phyloP scores from a whole-genome alignment of 2,329 filamentous ascomycete species.

The Cordyceps farinosa region DNA sequence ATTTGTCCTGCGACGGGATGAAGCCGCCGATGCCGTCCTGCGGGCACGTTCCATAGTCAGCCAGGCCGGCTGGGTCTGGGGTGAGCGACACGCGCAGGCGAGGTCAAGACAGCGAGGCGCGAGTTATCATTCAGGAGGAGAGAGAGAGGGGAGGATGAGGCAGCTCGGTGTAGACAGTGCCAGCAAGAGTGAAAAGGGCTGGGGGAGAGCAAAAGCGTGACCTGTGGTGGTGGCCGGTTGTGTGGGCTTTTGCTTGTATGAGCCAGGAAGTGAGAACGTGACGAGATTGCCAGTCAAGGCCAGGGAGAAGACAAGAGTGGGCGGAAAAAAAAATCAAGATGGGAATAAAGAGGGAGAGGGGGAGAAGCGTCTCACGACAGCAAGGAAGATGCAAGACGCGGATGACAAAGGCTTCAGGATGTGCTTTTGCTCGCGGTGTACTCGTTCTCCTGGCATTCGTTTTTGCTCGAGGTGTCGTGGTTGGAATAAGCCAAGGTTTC shows the following conservation, averaged over 20 bases:
- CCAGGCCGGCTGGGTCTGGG: slow-evolving; percentile 15
- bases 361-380: slow-evolving; percentile 15
- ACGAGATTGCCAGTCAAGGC: slow-evolving; percentile 6
- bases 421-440: slow-evolving; percentile 20
- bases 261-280: slow-evolving; percentile 19
- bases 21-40: slow-evolving; percentile 25
- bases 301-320: slow-evolving; percentile 3
- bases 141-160: slow-evolving; percentile 1
- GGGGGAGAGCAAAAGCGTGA: slow-evolving; percentile 1
- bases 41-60: slow-evolving; percentile 35
- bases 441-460: slow-evolving; percentile 32
- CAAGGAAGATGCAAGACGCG: slow-evolving; percentile 22
- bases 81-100: slow-evolving; percentile 10
- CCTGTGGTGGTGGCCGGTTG: slow-evolving; percentile 2
- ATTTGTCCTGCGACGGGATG: slow-evolving; percentile 31
- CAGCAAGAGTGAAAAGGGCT: slow-evolving; percentile 2
- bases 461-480: slow-evolving; percentile 39
- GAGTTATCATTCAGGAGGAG: slow-evolving; percentile 12
- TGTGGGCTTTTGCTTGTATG: slow-evolving; percentile 18
- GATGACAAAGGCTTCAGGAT: slow-evolving; percentile 23
- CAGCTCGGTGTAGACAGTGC: background rate
- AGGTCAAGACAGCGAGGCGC: background rate
- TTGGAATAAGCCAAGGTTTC: slow-evolving; percentile 36
- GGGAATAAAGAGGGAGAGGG: slow-evolving; percentile 15
- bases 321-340: slow-evolving; percentile 19